Conservation (phyloP, 768 basidiomycete genomes). For the Lentinula aciculospora region DNA sequence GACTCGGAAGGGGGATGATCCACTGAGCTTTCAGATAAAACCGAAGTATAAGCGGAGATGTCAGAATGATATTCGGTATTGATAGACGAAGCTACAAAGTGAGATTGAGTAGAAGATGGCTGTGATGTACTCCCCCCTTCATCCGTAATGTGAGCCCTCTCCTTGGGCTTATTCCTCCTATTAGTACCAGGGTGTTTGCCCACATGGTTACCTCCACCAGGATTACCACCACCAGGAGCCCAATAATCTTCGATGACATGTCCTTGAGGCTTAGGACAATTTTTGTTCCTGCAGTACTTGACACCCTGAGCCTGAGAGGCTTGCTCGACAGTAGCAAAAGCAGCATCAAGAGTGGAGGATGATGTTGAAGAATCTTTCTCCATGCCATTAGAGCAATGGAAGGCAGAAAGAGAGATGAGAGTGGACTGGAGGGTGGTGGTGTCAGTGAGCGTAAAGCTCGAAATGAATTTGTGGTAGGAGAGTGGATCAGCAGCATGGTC, state of each 20-base stretch:
- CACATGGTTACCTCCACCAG: neutral
- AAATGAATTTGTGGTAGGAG: conserved; percentile 6
- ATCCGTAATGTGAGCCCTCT: no score
- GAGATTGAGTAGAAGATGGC: no score
- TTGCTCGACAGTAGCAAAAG: conserved; percentile 7
- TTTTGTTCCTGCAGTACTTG: no score
- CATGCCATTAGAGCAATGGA: no score
- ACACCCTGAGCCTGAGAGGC: conserved; percentile 3
- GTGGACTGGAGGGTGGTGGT: conserved; percentile 5
- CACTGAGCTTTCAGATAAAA: conserved; percentile 3
- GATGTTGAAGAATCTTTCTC: no score
- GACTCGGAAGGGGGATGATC: conserved; percentile 8
- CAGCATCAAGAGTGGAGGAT: neutral
- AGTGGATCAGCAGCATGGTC: no score
- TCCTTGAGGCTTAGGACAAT: neutral
- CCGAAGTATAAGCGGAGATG: no score
- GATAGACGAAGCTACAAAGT: no score
- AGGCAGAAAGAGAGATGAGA: no score
- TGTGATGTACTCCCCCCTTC: no score
- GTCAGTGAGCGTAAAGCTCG: conserved; percentile 3
- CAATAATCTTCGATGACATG: conserved; percentile 8
- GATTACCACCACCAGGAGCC: conserved; percentile 1
- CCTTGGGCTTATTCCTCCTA: no score
- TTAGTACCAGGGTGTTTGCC: conserved; percentile 5
- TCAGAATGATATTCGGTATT: no score